Evolutionary conservation across 208 protist genomes (phyloP), one percentile per base, ranked within the genome.

Genomic region (Trypanosoma scelopori): DNA sequence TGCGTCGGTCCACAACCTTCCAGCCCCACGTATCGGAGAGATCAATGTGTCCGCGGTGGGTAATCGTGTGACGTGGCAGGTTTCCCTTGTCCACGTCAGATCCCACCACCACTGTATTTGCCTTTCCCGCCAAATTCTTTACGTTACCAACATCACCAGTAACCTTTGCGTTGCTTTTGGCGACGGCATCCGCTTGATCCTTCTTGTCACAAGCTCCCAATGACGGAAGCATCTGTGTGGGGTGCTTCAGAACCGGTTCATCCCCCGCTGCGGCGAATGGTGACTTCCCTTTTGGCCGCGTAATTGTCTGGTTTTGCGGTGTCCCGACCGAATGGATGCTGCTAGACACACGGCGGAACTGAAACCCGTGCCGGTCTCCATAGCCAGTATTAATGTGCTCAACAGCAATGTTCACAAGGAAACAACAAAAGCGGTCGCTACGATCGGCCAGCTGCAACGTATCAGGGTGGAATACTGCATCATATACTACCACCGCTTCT

Each of bases 351-450:
- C 90, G 82, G 25, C 76, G 59, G 64, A 91, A 93, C 52, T 72
- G 60, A 64, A 93, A 92, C 16, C 84, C 84, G 76, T 93, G 78
- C 23, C 65, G 59, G 69, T 97, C 85, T 30, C 74, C 65, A 65
- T 95, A 94, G 50, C 87, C 87, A 43, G 45, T 75, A 66, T 97
- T 97, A 48, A 97, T 85, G 71, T 97, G 89, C 78, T 97, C 92
- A 27, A 97, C 92, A 0, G 88, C 89, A 73, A 97, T 97, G 73
- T 97, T 89, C 3, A 92, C 82, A 39, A 97, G 73, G 67, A 97
- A 97, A 74, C 82, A 91, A 67, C 93, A 73, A 69, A 97, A 97
- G 15, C 74, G 70, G 30, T 79, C 59, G 65, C 88, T 95, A 22
- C 77, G 78, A 50, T 93, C 76, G 16, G 88, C 79, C 35, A 97